A percentile compares a stretch with the other conserved stretches of the same genome.
These are phyloP conservation scores for Geotrichum aggregatum DNA, from an alignment of 1,139 yeast genomes.

Conservation along the genomic window DNA sequence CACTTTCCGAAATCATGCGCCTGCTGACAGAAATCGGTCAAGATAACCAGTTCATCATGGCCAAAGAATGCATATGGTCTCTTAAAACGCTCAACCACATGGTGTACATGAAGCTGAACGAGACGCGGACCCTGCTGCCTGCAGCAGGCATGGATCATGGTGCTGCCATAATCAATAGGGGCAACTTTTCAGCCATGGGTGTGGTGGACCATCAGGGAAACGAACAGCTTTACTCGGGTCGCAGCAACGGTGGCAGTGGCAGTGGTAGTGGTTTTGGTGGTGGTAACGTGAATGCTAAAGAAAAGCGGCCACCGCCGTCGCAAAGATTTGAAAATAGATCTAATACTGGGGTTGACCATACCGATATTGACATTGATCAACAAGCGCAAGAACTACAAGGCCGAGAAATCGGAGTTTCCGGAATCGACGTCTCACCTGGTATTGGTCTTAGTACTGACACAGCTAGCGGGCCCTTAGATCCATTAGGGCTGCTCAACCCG, in stretches of 20 bases:
- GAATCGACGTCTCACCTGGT: neutral
- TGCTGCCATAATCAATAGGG: slow-evolving; percentile 50
- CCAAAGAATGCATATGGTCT: slow-evolving; percentile 62
- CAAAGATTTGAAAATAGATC: too few species aligned
- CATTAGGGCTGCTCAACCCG: neutral
- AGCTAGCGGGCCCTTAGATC: neutral
- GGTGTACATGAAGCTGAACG: slow-evolving; percentile 46
- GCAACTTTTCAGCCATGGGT: slow-evolving; percentile 41
- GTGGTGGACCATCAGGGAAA: slow-evolving; percentile 25
- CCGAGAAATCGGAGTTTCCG: neutral
- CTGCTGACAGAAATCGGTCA: slow-evolving; percentile 41
- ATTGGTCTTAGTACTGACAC: too few species aligned
- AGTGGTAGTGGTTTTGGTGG: neutral
- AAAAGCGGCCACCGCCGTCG: too few species aligned
- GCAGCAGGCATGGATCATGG: slow-evolving; percentile 56
- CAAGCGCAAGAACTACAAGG: too few species aligned
- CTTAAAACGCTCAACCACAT: slow-evolving; percentile 54
- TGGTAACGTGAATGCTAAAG: too few species aligned
- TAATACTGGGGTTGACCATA: too few species aligned
- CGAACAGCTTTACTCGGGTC: neutral
- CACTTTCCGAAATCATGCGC: slow-evolving; percentile 30
- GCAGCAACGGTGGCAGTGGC: neutral
- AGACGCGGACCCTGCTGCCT: slow-evolving; percentile 41
- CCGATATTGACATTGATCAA: too few species aligned
- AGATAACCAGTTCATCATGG: slow-evolving; percentile 53